These are phyloP conservation scores for Mangifera indica DNA, from an alignment of 345 rosid genomes.

Conservation along the genomic window DNA sequence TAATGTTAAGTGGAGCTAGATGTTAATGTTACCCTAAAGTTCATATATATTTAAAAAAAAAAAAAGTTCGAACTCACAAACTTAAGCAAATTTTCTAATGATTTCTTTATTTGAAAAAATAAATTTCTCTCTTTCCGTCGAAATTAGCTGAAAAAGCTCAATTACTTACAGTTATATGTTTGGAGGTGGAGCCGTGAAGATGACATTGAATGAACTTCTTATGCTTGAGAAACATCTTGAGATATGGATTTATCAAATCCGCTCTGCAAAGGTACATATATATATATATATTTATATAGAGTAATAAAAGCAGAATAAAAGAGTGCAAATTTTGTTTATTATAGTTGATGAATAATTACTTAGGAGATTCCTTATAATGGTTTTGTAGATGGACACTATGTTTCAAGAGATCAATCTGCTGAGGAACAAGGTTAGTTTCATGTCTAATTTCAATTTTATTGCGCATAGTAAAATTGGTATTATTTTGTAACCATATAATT, in stretches of 20 bases:
- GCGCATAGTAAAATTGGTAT: too few relatives aligned
- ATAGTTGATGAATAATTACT: neutral
- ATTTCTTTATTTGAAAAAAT: too few relatives aligned
- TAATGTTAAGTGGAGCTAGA: too few relatives aligned
- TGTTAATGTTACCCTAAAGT: too few relatives aligned
- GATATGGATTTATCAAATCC: conserved; percentile 74
- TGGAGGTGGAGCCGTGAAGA: conserved; percentile 68
- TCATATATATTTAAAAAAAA: too few relatives aligned
- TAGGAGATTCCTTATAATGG: neutral
- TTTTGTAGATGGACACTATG: conserved; percentile 69
- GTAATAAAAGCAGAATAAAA: too few relatives aligned
- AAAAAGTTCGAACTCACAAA: too few relatives aligned
- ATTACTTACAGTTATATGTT: conserved; percentile 59
- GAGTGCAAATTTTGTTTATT: neutral
- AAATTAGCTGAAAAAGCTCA: neutral
- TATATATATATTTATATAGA: too few relatives aligned
- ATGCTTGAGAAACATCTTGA: conserved; percentile 87
- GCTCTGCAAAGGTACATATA: conserved; percentile 70
- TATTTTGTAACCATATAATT: too few relatives aligned
- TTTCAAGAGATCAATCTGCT: conserved; percentile 72
- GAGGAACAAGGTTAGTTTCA: conserved; percentile 63
- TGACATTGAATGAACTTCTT: conserved; percentile 70
- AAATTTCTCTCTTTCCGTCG: too few relatives aligned
- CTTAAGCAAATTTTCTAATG: too few relatives aligned
- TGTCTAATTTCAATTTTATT: neutral